Evolutionary conservation across 1,139 yeast species (phyloP).

Genomic region (Kluyveromyces marxianus): DNA sequence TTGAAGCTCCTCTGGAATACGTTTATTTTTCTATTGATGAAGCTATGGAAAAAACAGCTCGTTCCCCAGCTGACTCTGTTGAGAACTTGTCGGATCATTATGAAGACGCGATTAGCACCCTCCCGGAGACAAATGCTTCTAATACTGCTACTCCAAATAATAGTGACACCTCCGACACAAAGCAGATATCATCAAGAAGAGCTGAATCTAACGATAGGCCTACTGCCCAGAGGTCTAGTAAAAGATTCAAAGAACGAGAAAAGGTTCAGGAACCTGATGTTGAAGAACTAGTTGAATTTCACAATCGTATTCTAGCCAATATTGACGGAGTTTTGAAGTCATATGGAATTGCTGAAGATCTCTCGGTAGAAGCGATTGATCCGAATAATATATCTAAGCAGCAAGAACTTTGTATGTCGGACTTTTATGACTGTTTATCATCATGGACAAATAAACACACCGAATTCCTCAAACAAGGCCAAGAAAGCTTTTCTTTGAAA

Average conservation of each 20-base stretch:
- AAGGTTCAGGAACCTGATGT: conserved; percentile 14
- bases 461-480: conserved; percentile 29
- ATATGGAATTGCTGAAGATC: not conserved
- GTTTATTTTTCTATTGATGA: conserved; percentile 21
- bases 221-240: conserved; percentile 31
- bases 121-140: not conserved
- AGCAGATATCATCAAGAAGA: not conserved
- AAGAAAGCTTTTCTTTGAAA: conserved; percentile 6
- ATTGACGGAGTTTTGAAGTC: conserved; percentile 15
- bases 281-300: conserved; percentile 2
- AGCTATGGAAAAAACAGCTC: not conserved
- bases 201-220: conserved; percentile 13
- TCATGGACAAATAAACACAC: conserved; percentile 39
- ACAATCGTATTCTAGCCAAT: conserved; percentile 26
- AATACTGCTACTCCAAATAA: not conserved
- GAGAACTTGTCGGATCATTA: not conserved
- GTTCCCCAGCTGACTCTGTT: not conserved
- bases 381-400: conserved; percentile 15
- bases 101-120: not conserved
- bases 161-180: conserved; percentile 9
- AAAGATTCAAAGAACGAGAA: conserved; percentile 34
- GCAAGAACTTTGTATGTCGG: conserved; percentile 21
- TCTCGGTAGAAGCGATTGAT: conserved; percentile 15
- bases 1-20: conserved; percentile 42
- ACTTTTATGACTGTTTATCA: conserved; percentile 34